Base-by-base conservation (phyloP, 805 yeast species). In the Schwanniomyces occidentalis region DNA sequence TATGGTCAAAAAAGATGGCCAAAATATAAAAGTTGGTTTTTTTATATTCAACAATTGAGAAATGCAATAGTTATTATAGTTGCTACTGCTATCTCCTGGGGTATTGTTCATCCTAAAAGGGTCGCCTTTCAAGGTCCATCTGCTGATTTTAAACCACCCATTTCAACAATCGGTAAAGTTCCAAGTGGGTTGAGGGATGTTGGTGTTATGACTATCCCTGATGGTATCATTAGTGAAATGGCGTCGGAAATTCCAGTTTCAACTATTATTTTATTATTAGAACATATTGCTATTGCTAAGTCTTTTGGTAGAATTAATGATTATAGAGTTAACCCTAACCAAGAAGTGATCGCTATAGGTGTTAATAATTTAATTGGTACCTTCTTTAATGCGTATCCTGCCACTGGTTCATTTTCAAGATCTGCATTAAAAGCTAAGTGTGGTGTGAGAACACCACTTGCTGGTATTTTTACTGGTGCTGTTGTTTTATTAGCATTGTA, bases 391-490 rank as follows among this genome's bases (percentile, higher is more conserved):
- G 96, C 97, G 6, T 90, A 90, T 59, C 97, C 97, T 6, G 89
- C 95, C 6, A 90, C 97, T 4, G 97, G 97, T 29, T 90, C 97
- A 1, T 90, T 90, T 61, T 85, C 95, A 13, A 82, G 97, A 69
- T 85, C 96, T 28, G 97, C 97, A 6, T 73, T 90, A 51, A 90
- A 91, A 65, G 82, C 95, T 33, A 90, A 90, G 64, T 90, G 96
- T 74, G 95, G 95, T 57, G 97, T 90, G 29, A 78, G 89, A 55
- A 90, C 97, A 14, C 97, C 97, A 22, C 68, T 90, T 41, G 95
- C 96, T 28, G 96, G 96, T 65, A 73, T 88, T 26, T 85, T 81
- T 61, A 85, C 96, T 8, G 97, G 96, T 56, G 78, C 76, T 28
- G 89, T 91, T 62, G 97, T 90, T 16, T 64, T 90, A 43, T 67